Percentiles rank a stretch among this genome's conserved stretches.
phyloP scores from a whole-genome alignment of 768 basidiomycete species.

The Inosperma sp. region DNA sequence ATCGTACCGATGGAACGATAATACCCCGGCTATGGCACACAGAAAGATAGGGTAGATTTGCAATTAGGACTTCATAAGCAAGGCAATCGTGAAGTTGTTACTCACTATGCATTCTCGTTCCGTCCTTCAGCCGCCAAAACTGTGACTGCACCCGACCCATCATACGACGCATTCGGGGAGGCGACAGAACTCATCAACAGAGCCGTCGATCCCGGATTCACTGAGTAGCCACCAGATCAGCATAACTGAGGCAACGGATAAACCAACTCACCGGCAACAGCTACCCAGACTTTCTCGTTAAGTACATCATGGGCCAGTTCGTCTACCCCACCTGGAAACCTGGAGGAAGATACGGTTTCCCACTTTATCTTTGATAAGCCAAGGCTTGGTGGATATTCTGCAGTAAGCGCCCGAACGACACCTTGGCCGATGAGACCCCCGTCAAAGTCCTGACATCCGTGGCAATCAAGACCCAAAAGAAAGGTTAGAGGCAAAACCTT shows the following conservation, averaged over 20 bases:
- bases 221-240: conserved; percentile 21
- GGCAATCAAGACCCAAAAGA: not conserved
- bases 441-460: conserved; percentile 51
- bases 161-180: conserved; percentile 40
- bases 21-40: conserved; percentile 38
- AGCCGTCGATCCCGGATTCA: conserved; percentile 38
- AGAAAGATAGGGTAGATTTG: not conserved
- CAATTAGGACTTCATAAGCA: not conserved
- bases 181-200: conserved; percentile 35
- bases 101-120: conserved; percentile 59
- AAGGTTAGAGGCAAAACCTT: not conserved
- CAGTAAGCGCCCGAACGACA: conserved; percentile 38
- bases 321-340: conserved; percentile 42
- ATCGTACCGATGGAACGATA: conserved; percentile 31
- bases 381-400: conserved; percentile 20
- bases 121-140: conserved; percentile 46
- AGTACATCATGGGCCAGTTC: conserved; percentile 44
- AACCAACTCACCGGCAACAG: conserved; percentile 50
- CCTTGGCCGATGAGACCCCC: conserved; percentile 46
- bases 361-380: conserved; percentile 42
- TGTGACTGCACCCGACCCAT: conserved; percentile 46
- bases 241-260: not conserved
- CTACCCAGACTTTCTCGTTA: conserved; percentile 51
- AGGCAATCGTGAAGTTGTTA: not conserved
- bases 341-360: conserved; percentile 35